phyloP scores from a whole-genome alignment of 768 basidiomycete genomes.

The Rickenella mellea region DNA sequence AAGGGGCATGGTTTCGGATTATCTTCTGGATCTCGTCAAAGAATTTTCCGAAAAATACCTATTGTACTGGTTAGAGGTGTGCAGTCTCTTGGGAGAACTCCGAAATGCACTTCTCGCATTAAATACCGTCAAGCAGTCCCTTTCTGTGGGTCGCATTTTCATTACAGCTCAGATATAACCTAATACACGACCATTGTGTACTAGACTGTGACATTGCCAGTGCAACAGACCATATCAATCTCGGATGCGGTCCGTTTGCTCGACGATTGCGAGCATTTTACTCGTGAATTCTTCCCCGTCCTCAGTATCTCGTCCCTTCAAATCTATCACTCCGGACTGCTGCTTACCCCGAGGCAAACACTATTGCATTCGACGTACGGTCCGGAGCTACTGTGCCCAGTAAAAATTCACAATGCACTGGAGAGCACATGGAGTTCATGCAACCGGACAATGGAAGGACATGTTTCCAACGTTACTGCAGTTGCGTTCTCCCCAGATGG shows the following conservation, averaged over 20 bases:
- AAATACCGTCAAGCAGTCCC: not conserved
- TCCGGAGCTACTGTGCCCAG: not conserved
- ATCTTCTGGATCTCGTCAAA: slow-evolving; percentile 2
- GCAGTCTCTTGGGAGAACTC: too few species aligned
- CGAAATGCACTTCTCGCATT: not conserved
- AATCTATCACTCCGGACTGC: slow-evolving; percentile 6
- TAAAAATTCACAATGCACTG: not conserved
- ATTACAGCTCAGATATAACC: too few species aligned
- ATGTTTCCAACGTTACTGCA: too few species aligned
- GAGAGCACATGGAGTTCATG: not conserved
- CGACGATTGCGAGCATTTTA: slow-evolving; percentile 5
- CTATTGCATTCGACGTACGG: not conserved
- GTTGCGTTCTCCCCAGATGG: too few species aligned
- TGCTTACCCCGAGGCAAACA: not conserved
- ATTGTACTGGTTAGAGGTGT: slow-evolving; percentile 15
- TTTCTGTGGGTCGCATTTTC: too few species aligned
- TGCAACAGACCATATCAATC: too few species aligned
- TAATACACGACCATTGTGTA: too few species aligned
- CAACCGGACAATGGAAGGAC: not conserved
- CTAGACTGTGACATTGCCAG: too few species aligned
- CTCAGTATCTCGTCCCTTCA: slow-evolving; percentile 10
- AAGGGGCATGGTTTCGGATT: too few species aligned
- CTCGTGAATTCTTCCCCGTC: slow-evolving; percentile 5
- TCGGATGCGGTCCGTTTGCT: too few species aligned
- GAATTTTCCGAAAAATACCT: slow-evolving; percentile 10